phyloP scores from a whole-genome alignment of 2,329 filamentous ascomycete species.

The Fonsecaea nubica region DNA sequence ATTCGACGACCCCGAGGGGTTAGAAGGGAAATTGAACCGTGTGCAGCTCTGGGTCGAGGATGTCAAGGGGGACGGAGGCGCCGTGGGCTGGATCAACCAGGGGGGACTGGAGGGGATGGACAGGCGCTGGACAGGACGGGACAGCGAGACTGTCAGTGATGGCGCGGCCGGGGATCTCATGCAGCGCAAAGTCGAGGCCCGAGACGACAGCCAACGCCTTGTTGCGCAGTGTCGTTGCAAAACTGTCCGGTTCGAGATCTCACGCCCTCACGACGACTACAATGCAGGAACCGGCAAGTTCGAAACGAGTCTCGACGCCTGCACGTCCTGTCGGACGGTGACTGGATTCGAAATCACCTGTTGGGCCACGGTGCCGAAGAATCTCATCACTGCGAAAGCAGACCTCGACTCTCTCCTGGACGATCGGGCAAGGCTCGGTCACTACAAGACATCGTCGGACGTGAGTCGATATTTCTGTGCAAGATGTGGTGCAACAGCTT shows the following conservation, averaged over 20 bases:
- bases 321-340: conserved; percentile 31
- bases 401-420: conserved; percentile 14
- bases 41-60: conserved; percentile 37
- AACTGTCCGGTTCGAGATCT: conserved; percentile 22
- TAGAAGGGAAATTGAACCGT: conserved; percentile 29
- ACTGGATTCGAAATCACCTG: conserved; percentile 34
- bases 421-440: conserved; percentile 23
- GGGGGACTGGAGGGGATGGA: conserved; percentile 30
- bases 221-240: conserved; percentile 27
- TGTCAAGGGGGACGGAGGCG: conserved; percentile 35
- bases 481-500: conserved; percentile 31
- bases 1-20: conserved; percentile 11
- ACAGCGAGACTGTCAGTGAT: conserved; percentile 29
- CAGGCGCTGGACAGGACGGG: conserved; percentile 25
- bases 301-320: conserved; percentile 25
- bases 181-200: not conserved
- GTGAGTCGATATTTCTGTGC: conserved; percentile 36
- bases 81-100: conserved; percentile 34
- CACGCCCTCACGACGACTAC: conserved; percentile 8
- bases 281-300: conserved; percentile 24
- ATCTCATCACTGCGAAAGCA: conserved; percentile 3
- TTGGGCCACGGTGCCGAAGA: conserved; percentile 28
- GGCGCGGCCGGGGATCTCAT: conserved; percentile 20
- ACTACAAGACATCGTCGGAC: conserved; percentile 31
- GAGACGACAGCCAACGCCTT: conserved; percentile 14